These are phyloP conservation scores for Hippophae rhamnoides DNA, from an alignment of 306 rosid species.

Conservation along the genomic window DNA sequence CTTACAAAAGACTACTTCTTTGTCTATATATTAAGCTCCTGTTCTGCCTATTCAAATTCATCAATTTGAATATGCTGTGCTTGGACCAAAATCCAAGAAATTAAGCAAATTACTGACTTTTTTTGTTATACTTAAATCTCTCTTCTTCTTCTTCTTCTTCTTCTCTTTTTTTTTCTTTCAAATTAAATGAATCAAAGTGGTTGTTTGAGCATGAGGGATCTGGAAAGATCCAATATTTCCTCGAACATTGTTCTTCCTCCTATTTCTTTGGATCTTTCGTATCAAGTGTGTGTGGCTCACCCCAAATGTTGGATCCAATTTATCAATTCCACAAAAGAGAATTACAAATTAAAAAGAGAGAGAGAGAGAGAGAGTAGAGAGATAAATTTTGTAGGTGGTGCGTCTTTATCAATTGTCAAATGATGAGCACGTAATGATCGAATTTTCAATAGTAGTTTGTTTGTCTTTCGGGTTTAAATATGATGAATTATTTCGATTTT, in stretches of 20 bases:
- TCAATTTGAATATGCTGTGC: not conserved
- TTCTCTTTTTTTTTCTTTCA: too few species aligned
- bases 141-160: too few species aligned
- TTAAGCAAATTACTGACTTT: not conserved
- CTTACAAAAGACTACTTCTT: not conserved
- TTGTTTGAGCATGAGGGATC: not conserved
- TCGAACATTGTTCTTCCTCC: slow-evolving; percentile 10
- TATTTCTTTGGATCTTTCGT: slow-evolving; percentile 20
- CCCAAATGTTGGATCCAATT: slow-evolving; percentile 24
- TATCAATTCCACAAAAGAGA: slow-evolving; percentile 1
- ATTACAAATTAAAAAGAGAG: not conserved
- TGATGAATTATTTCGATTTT: not conserved
- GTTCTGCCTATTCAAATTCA: not conserved
- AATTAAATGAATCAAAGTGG: not conserved
- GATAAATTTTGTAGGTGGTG: not conserved
- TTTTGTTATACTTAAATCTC: not conserved
- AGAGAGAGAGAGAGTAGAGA: not conserved
- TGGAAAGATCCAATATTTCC: slow-evolving; percentile 16
- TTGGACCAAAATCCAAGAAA: not conserved
- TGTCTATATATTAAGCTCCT: not conserved
- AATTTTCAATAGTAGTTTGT: not conserved
- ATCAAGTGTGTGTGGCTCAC: slow-evolving; percentile 15
- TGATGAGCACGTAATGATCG: not conserved
- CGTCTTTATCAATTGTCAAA: not conserved
- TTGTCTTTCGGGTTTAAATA: too few species aligned